Evolutionary conservation across 176 grass and related monocot genomes (phyloP), one percentile per base, ranked within the genome.

Genomic region (Eragrostis curvula): DNA sequence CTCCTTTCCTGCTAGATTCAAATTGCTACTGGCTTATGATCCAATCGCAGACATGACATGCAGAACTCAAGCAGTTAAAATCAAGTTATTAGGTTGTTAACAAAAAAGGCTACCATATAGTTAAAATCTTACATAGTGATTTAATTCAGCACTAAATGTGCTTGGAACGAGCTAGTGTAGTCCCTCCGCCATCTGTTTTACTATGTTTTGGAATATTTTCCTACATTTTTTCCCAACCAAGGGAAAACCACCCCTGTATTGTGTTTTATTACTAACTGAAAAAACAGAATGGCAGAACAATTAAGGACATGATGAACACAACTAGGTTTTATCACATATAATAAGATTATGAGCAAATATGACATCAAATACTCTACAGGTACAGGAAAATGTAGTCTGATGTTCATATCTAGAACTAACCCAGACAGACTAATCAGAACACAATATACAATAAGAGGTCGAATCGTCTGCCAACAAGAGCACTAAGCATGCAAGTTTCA

Each of bases 141-240:
- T 64, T 46, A 75, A 48, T 49, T 76, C 55, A 61, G 66, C 11
- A 49, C 28, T 21, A 25, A 51, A 77, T 68, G 61, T 65, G n/a
- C 65, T 73, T 28, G 43, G 28, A 10, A 78, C 15, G 25, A 9
- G 10, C 68, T 10, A 48, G 16, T 69, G 16, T 69, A 53, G 25
- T 80, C 69, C 50, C 42, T 67, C 16, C 32, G 67, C 25, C 12
- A 77, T 75, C 55, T 65, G 7, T 21, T 21, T 36, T 41, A 7
- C 18, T 21, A 7, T 21, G 29, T 79, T 66, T 66, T 36, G 20
- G 3, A n/a, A 66, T 49, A 65, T 51, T 66, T 66, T 39, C 46
- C 20, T 60, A 5, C 39, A 39, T 40, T 55, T 17, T 55, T 74
- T 74, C 21, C 71, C 18, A 74, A n/a, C 50, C 20, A 42, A 36